phyloP scores from a whole-genome alignment of 345 rosid species.

The Salix exigua region DNA sequence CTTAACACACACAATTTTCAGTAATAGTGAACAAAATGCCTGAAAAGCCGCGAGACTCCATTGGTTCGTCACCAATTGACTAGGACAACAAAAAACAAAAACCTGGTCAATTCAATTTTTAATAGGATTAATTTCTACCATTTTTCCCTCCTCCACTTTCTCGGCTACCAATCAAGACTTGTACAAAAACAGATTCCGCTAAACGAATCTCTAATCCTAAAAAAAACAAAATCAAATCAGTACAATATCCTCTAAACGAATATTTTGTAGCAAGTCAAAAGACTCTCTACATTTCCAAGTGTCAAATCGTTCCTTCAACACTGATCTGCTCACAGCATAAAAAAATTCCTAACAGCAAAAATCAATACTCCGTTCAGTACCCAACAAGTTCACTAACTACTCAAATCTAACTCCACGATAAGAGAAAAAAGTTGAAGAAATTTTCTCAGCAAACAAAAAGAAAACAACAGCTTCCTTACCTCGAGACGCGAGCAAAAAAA shows the following conservation, averaged over 20 bases:
- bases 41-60: neutral
- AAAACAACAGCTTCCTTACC: conserved; percentile 19
- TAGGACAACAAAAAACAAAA: no score
- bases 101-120: neutral
- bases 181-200: no score
- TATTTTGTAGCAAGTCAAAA: neutral
- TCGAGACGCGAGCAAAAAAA: conserved; percentile 25
- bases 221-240: conserved; percentile 9
- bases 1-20: neutral
- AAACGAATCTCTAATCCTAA: neutral
- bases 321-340: conserved; percentile 35
- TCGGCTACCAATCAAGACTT: conserved; percentile 12
- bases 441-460: conserved; percentile 35
- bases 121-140: neutral
- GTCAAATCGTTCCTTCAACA: conserved; percentile 12
- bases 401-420: conserved; percentile 5
- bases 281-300: neutral
- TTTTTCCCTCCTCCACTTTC: neutral
- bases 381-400: neutral
- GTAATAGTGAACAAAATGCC: neutral
- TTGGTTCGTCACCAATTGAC: no score
- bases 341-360: conserved; percentile 1
- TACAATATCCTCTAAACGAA: conserved; percentile 3
- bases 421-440: neutral
- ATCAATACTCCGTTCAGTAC: neutral